Base-by-base conservation (phyloP, 176 grass and related monocot genomes). In the Chloris gayana region DNA sequence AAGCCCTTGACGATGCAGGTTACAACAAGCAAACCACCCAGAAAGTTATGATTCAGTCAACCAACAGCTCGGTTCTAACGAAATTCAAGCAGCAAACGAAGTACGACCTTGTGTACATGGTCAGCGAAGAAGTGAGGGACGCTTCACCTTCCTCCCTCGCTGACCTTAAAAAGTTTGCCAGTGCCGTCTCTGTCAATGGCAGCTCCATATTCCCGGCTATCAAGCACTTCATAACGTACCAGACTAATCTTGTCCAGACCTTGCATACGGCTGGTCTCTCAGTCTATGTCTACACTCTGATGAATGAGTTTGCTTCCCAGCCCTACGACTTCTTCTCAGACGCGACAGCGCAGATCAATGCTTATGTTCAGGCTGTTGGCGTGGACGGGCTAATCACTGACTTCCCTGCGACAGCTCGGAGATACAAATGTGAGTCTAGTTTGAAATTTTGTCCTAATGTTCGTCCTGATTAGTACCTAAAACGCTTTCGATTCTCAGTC, bases 301-400 rank as follows among this genome's bases (percentile, higher is more conserved):
- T 53, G 88, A 98, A 98, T 1, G 95, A 98, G 71, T 98, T 93
- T 37, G 25, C 31, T 26, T 87, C 92, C 26, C 90, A 98, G 66
- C 73, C 95, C 26, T 95, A 86, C 17, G 95, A 98, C 54, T 98
- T 89, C 66, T 93, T 91, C 65, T 73, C 87, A 7, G 95, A 97
- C 65, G 67, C 87, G 2, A 87, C 87, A 0, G 85, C 71, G 2
- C 68, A 94, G 89, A 92, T 94, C 54, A 97, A 85, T 80, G 62
- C 80, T 7, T 97, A 87, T 72, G 85, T 80, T 30, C 58, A 80
- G 57, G 92, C 77, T 27, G 89, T 77, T 12, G 77, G 78, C 26
- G 95, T 94, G 53, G 87, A 97, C 46, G 92, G 95, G 10, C 18
- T 97, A 22, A 94, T 97, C 78, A 97, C 95, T 0, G 95, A 97